Evolutionary conservation across 129 eudicot species (phyloP).

Genomic region (Centrapalus pauciflorus): DNA sequence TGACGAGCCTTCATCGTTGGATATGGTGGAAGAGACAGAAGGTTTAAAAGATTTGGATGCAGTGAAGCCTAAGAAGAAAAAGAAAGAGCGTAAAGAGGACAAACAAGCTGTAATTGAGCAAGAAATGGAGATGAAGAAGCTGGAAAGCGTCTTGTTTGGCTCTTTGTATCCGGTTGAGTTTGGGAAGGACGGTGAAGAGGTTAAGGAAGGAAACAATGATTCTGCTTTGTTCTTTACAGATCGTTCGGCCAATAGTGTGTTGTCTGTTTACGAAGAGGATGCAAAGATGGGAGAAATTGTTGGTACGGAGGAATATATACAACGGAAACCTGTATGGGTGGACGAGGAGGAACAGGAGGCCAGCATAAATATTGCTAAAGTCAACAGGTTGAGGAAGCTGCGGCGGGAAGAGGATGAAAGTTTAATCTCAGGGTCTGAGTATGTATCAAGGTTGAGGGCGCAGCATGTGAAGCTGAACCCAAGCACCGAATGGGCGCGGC

Average conservation of each 20-base stretch:
- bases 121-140: slow-evolving; percentile 61
- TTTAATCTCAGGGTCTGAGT: slow-evolving; percentile 61
- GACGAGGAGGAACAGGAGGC: slow-evolving; percentile 84
- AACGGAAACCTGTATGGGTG: slow-evolving; percentile 82
- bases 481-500: slow-evolving; percentile 80
- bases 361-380: slow-evolving; percentile 57
- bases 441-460: slow-evolving; percentile 82
- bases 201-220: slow-evolving; percentile 32
- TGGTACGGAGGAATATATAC: slow-evolving; percentile 20
- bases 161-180: slow-evolving; percentile 70
- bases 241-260: slow-evolving; percentile 39
- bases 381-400: slow-evolving; percentile 75
- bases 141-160: slow-evolving; percentile 68
- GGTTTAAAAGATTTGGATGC: slow-evolving; percentile 12
- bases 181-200: slow-evolving; percentile 48
- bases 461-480: slow-evolving; percentile 84
- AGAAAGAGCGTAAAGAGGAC: slow-evolving; percentile 38
- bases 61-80: slow-evolving; percentile 44
- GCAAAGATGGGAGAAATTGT: slow-evolving; percentile 17
- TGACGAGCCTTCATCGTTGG: slow-evolving; percentile 37
- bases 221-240: slow-evolving; percentile 67
- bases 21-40: slow-evolving; percentile 23
- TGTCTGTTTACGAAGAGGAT: slow-evolving; percentile 61
- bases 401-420: slow-evolving; percentile 79
- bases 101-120: slow-evolving; percentile 41